A percentile compares a stretch with the other conserved stretches of the same genome.
phyloP scores from a whole-genome alignment of 345 rosid genomes.

The Crucihimalaya himalaica region DNA sequence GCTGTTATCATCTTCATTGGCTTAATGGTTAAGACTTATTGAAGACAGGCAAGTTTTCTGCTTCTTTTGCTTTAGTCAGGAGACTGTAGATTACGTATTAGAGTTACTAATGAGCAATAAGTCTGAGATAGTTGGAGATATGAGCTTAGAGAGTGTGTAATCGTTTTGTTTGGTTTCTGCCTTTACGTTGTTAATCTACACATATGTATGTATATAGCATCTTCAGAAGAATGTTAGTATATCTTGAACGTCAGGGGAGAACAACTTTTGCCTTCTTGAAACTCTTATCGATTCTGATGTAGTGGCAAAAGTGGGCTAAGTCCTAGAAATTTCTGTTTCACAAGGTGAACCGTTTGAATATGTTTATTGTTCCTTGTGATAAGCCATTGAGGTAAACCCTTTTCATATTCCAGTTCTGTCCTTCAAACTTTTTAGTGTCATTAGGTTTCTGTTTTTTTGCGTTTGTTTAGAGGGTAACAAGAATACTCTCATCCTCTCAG shows the following conservation, averaged over 20 bases:
- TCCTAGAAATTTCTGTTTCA: not conserved
- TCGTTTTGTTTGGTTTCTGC: not conserved
- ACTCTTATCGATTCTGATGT: constrained; percentile 19
- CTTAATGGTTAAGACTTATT: constrained; percentile 7
- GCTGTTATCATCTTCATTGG: not conserved
- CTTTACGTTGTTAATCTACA: constrained; percentile 8
- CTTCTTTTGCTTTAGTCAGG: not conserved
- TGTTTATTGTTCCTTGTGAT: constrained; percentile 23
- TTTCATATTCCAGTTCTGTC: not conserved
- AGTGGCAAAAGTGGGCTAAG: not conserved
- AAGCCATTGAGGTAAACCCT: constrained; percentile 30
- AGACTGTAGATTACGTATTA: not conserved
- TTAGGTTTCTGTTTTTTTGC: not conserved
- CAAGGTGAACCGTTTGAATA: not conserved
- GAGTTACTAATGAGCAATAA: not conserved
- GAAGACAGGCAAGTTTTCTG: constrained; percentile 17
- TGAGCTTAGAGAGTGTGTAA: not conserved
- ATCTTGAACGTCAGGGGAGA: constrained; percentile 3
- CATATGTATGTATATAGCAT: not conserved
- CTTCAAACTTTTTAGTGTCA: not conserved
- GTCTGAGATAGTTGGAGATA: not conserved
- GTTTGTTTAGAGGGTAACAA: constrained; percentile 2
- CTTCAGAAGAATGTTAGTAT: constrained; percentile 5
- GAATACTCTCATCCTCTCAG: constrained; percentile 47
- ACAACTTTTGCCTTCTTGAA: not conserved